Base-by-base conservation (phyloP, 164 flowering plant species). In the Litsea cubeba region DNA sequence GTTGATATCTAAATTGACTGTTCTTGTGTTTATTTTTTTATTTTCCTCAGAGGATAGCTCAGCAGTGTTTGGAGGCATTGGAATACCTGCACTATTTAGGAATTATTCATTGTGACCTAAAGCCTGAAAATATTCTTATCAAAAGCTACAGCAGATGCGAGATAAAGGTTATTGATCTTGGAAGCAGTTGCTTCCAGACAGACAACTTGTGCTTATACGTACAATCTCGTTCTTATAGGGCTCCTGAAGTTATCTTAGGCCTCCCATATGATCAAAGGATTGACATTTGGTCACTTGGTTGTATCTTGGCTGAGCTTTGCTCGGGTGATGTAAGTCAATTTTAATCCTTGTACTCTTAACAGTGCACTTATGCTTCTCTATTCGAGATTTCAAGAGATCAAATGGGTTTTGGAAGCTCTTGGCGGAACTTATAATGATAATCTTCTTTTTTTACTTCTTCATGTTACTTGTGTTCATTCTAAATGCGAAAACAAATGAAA, bases 231-330 rank as follows among this genome's bases (percentile, higher is more conserved):
- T 95, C 99, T 28, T 95, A 93, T 72, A 84, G 99, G 80, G 99
- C 99, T 76, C 99, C 99, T 17, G 99, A 95, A 86, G 97, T 95
- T 74, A 93, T 93, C 62, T 78, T 95, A 40, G 99, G 99, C 74
- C 93, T 87, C 67, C 86, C 94, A 1, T 95, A 91, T 79, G 91
- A 90, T 77, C 84, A 83, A 62, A 95, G 87, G 85, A 93, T 95
- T 71, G 99, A 95, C 73, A 77, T 95, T 26, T 95, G 99, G 99
- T 95, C 99, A 30, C 85, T 95, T 65, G 99, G 99, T 58, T 95
- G 99, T 76, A 91, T 95, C 71, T 82, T 95, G 83, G 97, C 97
- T 30, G 99, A 95, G 85, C 89, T 95, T 12, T 87, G 81, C 75
- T 86, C 97, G 50, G 99, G 99, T 18, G 95, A 93, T 74, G 99